Base-by-base conservation (phyloP, 2,329 filamentous ascomycete genomes). In the Sphaerostilbella broomeana region DNA sequence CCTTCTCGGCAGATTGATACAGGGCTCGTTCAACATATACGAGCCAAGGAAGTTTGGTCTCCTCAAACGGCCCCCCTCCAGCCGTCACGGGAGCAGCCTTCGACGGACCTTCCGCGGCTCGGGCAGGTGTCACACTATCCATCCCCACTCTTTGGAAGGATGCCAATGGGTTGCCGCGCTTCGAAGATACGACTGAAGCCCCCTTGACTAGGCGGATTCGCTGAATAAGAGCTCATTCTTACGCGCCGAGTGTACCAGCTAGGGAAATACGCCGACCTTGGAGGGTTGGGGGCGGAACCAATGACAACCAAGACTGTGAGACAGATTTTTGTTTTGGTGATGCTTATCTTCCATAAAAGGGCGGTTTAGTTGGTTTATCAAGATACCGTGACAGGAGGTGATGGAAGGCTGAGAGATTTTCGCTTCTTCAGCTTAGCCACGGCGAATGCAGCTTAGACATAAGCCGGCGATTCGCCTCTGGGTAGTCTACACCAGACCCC, bases 341-440 rank as follows among this genome's bases (percentile, higher is more conserved):
- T 25, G 3, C 3, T 25, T 25, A 25, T 25, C 22, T 12, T 25
- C 22, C 12, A 4, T 8, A n/a, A n/a, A n/a, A n/a, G n/a, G n/a
- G n/a, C n/a, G n/a, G n/a, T n/a, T n/a, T n/a, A n/a, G n/a, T n/a
- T n/a, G n/a, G n/a, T n/a, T n/a, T n/a, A n/a, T n/a, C n/a, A n/a
- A n/a, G n/a, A n/a, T n/a, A n/a, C n/a, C n/a, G n/a, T n/a, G n/a
- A n/a, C n/a, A n/a, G n/a, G n/a, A n/a, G n/a, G n/a, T n/a, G 22
- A 25, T 25, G 8, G 22, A 25, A 25, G 13, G 13, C 28, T 16
- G 12, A 18, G 13, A 5, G 26, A 25, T 17, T 35, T 6, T 18
- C 19, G 30, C 22, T 13, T 26, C 34, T 42, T n/a, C 40, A 42
- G 35, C 40, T 38, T 24, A 42, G 30, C 32, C 33, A 41, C 29